phyloP scores from a whole-genome alignment of 257 asterid genomes.

The Solanum lycopersicoides region DNA sequence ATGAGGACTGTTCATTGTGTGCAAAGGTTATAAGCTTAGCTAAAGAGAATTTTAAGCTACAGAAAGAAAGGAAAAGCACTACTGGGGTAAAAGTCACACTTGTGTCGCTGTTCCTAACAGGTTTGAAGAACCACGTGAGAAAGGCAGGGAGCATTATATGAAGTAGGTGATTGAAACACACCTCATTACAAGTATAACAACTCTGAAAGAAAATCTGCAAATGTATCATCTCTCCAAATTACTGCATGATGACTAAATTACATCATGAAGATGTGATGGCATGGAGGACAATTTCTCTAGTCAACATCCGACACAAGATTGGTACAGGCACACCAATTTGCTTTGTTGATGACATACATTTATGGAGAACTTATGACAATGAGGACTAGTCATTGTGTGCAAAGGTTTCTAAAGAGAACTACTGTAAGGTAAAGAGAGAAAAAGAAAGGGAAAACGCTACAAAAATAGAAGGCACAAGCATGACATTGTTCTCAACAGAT shows the following conservation, averaged over 20 bases:
- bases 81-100: not conserved
- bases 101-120: not conserved
- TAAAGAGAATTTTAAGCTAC: not conserved
- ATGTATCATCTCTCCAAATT: not conserved
- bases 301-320: constrained; percentile 22
- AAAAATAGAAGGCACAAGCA: not conserved
- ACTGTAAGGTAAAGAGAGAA: too few species aligned
- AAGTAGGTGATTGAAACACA: not conserved
- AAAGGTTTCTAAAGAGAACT: not conserved
- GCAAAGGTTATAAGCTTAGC: not conserved
- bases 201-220: not conserved
- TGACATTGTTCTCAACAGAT: not conserved
- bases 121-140: not conserved
- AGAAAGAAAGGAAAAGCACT: not conserved
- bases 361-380: not conserved
- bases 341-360: constrained; percentile 1
- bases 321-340: constrained; percentile 12
- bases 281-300: constrained; percentile 8
- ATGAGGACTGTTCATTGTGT: too few species aligned
- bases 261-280: constrained; percentile 6
- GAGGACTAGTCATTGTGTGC: not conserved
- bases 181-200: not conserved
- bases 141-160: not conserved
- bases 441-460: not conserved
- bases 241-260: not conserved